phyloP scores from a whole-genome alignment of 148 eudicot genomes.

The Heliamphora exappendiculata region DNA sequence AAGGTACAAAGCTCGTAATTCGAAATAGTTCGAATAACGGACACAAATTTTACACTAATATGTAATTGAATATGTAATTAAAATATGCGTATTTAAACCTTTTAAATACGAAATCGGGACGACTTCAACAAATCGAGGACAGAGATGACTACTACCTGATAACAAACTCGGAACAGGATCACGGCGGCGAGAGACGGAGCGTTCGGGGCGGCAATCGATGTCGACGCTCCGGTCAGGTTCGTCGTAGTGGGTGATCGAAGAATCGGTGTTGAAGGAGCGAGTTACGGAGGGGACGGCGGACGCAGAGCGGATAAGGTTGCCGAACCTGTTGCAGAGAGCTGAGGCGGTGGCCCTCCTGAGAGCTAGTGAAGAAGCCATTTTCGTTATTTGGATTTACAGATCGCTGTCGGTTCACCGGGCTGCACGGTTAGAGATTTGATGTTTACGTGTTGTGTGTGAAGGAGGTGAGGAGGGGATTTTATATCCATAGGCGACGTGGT shows the following conservation, averaged over 20 bases:
- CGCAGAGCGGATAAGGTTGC: constrained; percentile 31
- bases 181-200: constrained; percentile 35
- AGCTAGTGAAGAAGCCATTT: constrained; percentile 42
- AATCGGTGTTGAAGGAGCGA: constrained; percentile 40
- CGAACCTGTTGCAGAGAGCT: constrained; percentile 19
- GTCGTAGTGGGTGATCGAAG: constrained; percentile 37
- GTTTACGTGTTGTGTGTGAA: neutral
- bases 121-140: no score
- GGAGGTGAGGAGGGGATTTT: neutral
- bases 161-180: constrained; percentile 38
- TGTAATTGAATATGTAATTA: neutral
- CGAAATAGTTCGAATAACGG: neutral
- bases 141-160: constrained; percentile 49
- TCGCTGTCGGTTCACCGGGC: neutral
- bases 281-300: constrained; percentile 23
- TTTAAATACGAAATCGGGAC: no score
- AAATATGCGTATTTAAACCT: no score
- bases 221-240: constrained; percentile 29
- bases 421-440: neutral
- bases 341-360: constrained; percentile 34
- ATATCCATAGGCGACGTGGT: neutral
- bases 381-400: neutral
- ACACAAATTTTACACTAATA: neutral
- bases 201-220: constrained; percentile 30
- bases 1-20: neutral